Conservation (phyloP, 139 green algal species). For the Ettlia oleoabundans region DNA sequence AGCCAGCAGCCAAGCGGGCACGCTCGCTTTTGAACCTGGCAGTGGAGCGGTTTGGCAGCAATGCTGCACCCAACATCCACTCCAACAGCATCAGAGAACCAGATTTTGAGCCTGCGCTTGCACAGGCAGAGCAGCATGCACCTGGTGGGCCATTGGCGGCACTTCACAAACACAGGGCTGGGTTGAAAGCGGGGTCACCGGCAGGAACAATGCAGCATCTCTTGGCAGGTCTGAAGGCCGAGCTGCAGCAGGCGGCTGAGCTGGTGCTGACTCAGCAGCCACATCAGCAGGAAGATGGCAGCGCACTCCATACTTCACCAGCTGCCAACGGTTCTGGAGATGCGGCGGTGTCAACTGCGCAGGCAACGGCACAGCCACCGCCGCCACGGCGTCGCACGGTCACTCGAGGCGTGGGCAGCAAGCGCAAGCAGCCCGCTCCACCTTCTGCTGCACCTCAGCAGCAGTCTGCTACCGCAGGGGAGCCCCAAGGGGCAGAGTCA, state of each 20-base stretch:
- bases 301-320: not conserved
- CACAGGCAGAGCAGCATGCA: not conserved
- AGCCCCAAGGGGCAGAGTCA: no score
- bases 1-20: conserved; percentile 18
- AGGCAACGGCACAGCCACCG: not conserved
- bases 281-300: no score
- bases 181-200: no score
- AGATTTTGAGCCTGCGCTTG: not conserved
- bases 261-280: no score
- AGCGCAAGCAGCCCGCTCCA: conserved; percentile 16
- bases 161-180: no score
- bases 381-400: not conserved
- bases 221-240: no score
- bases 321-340: not conserved
- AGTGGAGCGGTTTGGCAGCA: not conserved
- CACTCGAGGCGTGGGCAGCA: not conserved
- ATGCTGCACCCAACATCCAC: not conserved
- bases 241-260: no score
- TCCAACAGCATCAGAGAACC: not conserved
- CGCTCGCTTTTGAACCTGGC: not conserved
- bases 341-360: no score
- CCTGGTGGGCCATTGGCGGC: no score
- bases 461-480: not conserved
- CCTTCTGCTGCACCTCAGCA: no score
- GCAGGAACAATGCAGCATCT: no score